Evolutionary conservation across 2,329 filamentous ascomycete species (phyloP).

Genomic region (Colletotrichum sp.): DNA sequence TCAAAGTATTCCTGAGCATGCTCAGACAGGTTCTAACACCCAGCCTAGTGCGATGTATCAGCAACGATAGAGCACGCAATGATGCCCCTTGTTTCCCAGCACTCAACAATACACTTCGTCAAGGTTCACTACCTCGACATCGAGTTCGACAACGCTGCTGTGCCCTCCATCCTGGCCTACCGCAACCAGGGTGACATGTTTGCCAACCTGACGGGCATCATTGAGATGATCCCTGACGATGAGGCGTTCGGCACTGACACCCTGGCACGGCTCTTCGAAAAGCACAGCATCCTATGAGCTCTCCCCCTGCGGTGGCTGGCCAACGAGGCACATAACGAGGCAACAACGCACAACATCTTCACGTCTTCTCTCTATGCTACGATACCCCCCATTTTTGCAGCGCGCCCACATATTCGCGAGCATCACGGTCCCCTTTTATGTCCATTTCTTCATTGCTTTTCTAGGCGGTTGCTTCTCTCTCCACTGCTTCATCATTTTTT

Average conservation of each 20-base stretch:
- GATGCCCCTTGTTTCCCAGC: constrained; percentile 71
- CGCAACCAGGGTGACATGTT: constrained; percentile 87
- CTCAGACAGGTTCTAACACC: constrained; percentile 23
- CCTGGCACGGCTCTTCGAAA: constrained; percentile 57
- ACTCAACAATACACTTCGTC: constrained; percentile 82
- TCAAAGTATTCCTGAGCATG: not conserved
- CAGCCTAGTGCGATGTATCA: constrained; percentile 75
- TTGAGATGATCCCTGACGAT: constrained; percentile 81
- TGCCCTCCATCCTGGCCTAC: constrained; percentile 90
- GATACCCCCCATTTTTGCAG: constrained; percentile 23
- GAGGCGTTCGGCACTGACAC: constrained; percentile 62
- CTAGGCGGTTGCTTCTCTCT: not conserved
- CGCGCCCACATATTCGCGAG: not conserved
- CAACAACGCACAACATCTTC: not conserved
- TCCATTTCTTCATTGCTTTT: not conserved
- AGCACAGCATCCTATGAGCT: constrained; percentile 56
- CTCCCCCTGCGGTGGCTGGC: not conserved
- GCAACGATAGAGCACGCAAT: constrained; percentile 81
- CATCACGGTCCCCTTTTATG: not conserved
- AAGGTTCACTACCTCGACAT: constrained; percentile 92
- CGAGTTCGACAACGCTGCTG: constrained; percentile 88
- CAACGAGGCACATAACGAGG: not conserved
- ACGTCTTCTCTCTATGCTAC: constrained; percentile 18
- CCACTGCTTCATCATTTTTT: not conserved
- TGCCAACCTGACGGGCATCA: constrained; percentile 84